Evolutionary conservation across 331 rosid genomes (phyloP), one percentile per base, ranked within the genome.

Genomic region (Telfairia occidentalis): DNA sequence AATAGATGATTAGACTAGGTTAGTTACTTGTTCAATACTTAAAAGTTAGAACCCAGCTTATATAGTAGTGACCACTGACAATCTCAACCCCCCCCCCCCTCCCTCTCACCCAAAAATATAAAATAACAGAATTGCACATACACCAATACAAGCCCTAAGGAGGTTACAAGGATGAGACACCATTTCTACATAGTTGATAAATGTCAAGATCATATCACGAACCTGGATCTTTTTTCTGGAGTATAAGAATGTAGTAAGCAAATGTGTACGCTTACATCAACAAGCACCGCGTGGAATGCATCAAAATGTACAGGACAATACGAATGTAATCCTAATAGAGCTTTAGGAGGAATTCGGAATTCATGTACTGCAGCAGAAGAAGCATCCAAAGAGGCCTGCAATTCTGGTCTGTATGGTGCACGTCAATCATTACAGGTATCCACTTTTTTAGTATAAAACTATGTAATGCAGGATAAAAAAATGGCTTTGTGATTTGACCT

Each of bases 221-320:
- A 94, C 98, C 96, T 91, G 86, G 82, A 81, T 61, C 53, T 81
- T 87, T 87, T 84, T 77, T 34, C 60, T 11, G 86, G 78, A 66
- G 85, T 78, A 75, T 77, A 71, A 43, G 91, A 77, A 71, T 81
- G 90, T 50, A 88, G 87, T 70, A 94, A 79, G 87, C 88, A 86
- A 74, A 86, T 83, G 83, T 94, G 98, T 74, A 94, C 86, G 77
- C 89, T 91, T 64, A 83, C 89, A 77, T 94, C 98, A 78, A 94
- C 82, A 80, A 91, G 97, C 78, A 94, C 97, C 9, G 97, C 83
- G 81, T 94, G 97, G 71, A 91, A 87, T 67, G 86, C 85, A 85
- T 94, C 98, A 82, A 94, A 94, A 81, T 91, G 89, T 48, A 94
- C 89, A 26, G 98, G 98, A 79, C 96, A 91, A 79, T 91, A 91